phyloP scores from a whole-genome alignment of 129 eudicot genomes.

The Lactuca saligna region DNA sequence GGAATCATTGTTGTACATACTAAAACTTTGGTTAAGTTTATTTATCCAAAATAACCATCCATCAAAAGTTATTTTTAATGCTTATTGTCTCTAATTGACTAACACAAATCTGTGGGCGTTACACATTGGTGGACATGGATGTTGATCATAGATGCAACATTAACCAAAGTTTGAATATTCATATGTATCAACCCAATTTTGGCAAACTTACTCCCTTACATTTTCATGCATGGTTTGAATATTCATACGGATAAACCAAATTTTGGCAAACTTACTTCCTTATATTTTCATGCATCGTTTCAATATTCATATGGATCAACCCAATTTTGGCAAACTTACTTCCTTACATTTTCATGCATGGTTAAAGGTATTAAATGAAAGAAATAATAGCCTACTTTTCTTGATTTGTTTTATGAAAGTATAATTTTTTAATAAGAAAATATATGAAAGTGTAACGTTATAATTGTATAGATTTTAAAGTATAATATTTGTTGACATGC shows the following conservation, averaged over 20 bases:
- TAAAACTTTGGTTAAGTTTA: too few relatives aligned
- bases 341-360: conserved; percentile 94
- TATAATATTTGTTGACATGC: background rate
- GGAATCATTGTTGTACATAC: too few relatives aligned
- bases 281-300: conserved; percentile 93
- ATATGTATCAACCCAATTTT: conserved; percentile 87
- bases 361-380: conserved; percentile 50
- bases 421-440: too few relatives aligned
- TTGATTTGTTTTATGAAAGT: too few relatives aligned
- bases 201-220: conserved; percentile 89
- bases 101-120: too few relatives aligned
- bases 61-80: too few relatives aligned
- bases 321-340: conserved; percentile 84
- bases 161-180: conserved; percentile 92
- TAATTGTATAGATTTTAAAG: background rate
- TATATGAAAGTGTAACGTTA: too few relatives aligned
- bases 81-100: too few relatives aligned
- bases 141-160: conserved; percentile 95
- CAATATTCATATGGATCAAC: conserved; percentile 90
- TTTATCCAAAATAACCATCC: too few relatives aligned
- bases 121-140: conserved; percentile 87
- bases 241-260: conserved; percentile 93
- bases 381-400: too few relatives aligned
- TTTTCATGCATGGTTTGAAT: conserved; percentile 92
- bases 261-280: conserved; percentile 82